A percentile compares a stretch with the other conserved stretches of the same genome.
Conservation (phyloP, 495 filamentous ascomycete genomes). For the Neurospora sp. region DNA sequence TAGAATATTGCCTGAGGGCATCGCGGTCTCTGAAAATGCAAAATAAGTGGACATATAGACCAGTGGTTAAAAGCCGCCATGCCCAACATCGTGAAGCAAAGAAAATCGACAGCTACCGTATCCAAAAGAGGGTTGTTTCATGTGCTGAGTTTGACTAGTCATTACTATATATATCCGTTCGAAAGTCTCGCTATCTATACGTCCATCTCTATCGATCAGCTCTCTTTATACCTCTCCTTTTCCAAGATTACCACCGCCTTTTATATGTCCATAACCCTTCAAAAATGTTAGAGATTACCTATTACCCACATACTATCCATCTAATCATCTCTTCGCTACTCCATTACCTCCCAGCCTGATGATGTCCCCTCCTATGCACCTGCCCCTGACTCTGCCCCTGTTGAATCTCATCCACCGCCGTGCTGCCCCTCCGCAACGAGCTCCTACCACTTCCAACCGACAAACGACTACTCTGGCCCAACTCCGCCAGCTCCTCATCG, state of each 20-base stretch:
- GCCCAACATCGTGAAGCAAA: too few species aligned
- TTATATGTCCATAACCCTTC: neutral
- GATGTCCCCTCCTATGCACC: neutral
- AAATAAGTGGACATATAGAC: too few species aligned
- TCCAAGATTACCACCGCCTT: neutral
- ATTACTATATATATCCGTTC: neutral
- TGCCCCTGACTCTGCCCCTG: neutral
- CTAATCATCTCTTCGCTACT: neutral
- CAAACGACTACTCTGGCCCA: constrained; percentile 15
- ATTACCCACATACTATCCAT: neutral
- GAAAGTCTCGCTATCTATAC: too few species aligned
- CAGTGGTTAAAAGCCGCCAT: too few species aligned
- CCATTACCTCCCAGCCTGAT: neutral
- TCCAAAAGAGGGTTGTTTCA: neutral
- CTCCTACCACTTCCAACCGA: neutral
- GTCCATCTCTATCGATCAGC: neutral
- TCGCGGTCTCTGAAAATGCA: too few species aligned
- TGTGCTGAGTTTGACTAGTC: neutral
- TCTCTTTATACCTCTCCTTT: neutral
- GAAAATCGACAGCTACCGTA: too few species aligned
- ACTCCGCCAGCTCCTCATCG: constrained; percentile 26
- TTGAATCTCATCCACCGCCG: constrained; percentile 4
- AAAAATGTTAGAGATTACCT: neutral
- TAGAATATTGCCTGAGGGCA: too few species aligned
- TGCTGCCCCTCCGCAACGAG: neutral